Conservation (phyloP, 2,329 filamentous ascomycete species). For the Exophiala aquamarina region DNA sequence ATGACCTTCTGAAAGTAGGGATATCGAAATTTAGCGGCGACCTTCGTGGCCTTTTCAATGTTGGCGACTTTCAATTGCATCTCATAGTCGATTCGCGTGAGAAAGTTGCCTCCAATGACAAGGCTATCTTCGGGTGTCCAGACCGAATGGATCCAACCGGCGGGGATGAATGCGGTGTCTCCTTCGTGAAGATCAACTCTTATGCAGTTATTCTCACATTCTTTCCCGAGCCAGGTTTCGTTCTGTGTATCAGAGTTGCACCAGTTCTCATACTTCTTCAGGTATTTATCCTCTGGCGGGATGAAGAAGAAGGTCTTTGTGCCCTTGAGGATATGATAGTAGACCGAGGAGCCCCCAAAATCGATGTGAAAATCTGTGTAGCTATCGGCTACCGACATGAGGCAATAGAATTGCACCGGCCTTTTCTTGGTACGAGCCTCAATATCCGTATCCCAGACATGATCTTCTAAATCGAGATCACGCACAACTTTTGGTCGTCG, state of each 20-base stretch:
- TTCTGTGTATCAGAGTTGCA: conserved; percentile 67
- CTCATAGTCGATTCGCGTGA: conserved; percentile 64
- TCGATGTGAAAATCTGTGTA: conserved; percentile 73
- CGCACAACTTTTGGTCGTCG: conserved; percentile 64
- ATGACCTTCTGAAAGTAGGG: conserved; percentile 67
- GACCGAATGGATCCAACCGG: conserved; percentile 71
- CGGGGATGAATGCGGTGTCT: conserved; percentile 70
- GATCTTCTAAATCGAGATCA: conserved; percentile 57
- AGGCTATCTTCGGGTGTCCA: conserved; percentile 70
- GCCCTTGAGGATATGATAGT: conserved; percentile 68
- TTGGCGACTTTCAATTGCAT: conserved; percentile 67
- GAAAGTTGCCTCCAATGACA: conserved; percentile 70
- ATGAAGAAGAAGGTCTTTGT: conserved; percentile 73
- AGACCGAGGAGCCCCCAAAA: conserved; percentile 69
- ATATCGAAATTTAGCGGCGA: conserved; percentile 65
- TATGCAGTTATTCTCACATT: conserved; percentile 64
- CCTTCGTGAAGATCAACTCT: conserved; percentile 65
- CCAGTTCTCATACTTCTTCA: conserved; percentile 72
- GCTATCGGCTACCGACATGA: conserved; percentile 71
- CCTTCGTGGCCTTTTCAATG: conserved; percentile 67
- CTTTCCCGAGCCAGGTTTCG: conserved; percentile 63
- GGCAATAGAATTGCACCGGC: conserved; percentile 66
- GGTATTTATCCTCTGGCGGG: conserved; percentile 64
- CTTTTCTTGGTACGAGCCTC: conserved; percentile 58
- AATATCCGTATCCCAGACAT: conserved; percentile 49